Base-by-base conservation (phyloP, 495 filamentous ascomycete species). In the Neurospora africana region DNA sequence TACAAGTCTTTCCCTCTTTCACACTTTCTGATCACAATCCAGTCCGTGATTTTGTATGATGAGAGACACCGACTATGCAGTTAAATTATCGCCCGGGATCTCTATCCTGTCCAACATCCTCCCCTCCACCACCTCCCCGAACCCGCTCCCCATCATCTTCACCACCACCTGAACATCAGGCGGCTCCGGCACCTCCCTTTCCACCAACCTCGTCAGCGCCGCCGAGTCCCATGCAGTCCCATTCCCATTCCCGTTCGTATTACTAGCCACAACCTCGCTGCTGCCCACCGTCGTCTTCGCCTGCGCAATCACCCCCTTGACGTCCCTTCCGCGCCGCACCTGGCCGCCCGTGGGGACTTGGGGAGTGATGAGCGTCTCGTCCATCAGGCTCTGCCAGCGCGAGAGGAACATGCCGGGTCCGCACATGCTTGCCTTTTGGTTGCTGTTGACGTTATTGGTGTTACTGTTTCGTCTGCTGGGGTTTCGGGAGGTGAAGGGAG, bases 331-430 rank as follows among this genome's bases (percentile, higher is more conserved):
- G n/a, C 70, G 79, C n/a, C 89, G 78, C 1, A 87, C 75, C 15
- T 76, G 75, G 0, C 86, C 87, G 19, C 75, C 75, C 15, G 53
- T 65, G 0, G 79, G 77, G 13, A 75, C 76, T 2, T 78, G 83
- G 7, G 90, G 90, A 10, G 87, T 89, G 23, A 92, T 85, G 19
- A 82, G 70, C 0, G 89, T 89, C 8, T 80, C 77, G 75, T 92
- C 87, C 33, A 92, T 81, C 9, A 91, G 80, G 21, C 83, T 75
- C 77, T 91, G 87, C 90, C 90, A 92, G 44, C 86, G 83, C 0
- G 84, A 81, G 47, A 91, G 83, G 75, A 87, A 92, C 68, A 88
- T 86, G 0, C 90, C 90, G 11, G 90, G 90, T 0, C 89, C 89
- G 11, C 81, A 79, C 65, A 79, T 81, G 72, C 77, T 76, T 68